Conservation (phyloP, 371 early-diverging fungal genomes). For the Nematocida major region DNA sequence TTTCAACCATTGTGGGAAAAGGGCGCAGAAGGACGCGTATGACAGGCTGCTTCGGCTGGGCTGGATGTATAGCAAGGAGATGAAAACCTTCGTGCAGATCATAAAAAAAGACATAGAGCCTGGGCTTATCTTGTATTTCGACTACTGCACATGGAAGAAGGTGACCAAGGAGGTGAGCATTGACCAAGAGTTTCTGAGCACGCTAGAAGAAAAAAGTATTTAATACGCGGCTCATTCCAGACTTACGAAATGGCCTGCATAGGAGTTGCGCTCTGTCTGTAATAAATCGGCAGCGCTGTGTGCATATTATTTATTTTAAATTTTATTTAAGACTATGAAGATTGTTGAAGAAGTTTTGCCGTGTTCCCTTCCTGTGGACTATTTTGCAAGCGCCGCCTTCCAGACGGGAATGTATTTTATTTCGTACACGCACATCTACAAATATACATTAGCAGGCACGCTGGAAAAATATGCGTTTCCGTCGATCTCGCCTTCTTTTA, state of each 20-base stretch:
- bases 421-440: background rate
- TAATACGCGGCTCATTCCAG: background rate
- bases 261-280: background rate
- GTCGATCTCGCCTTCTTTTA: background rate
- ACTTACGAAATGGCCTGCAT: background rate
- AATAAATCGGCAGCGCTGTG: background rate
- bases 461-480: background rate
- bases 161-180: conserved; percentile 45
- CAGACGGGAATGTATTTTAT: conserved; percentile 22
- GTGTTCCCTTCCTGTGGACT: conserved; percentile 1
- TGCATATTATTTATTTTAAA: conserved; percentile 12
- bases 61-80: conserved; percentile 45
- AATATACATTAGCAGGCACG: conserved; percentile 6
- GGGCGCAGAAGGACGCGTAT: conserved; percentile 39
- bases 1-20: conserved; percentile 48
- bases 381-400: conserved; percentile 6
- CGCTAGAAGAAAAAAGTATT: conserved; percentile 11
- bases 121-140: conserved; percentile 47
- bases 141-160: conserved; percentile 50
- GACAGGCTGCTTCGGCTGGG: conserved; percentile 17
- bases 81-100: conserved; percentile 49
- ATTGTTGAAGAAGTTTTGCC: background rate
- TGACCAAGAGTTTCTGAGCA: conserved; percentile 39
- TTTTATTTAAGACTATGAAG: conserved; percentile 8
- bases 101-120: conserved; percentile 6